phyloP scores from a whole-genome alignment of 2,329 filamentous ascomycete genomes.

The Dothistroma septosporum region DNA sequence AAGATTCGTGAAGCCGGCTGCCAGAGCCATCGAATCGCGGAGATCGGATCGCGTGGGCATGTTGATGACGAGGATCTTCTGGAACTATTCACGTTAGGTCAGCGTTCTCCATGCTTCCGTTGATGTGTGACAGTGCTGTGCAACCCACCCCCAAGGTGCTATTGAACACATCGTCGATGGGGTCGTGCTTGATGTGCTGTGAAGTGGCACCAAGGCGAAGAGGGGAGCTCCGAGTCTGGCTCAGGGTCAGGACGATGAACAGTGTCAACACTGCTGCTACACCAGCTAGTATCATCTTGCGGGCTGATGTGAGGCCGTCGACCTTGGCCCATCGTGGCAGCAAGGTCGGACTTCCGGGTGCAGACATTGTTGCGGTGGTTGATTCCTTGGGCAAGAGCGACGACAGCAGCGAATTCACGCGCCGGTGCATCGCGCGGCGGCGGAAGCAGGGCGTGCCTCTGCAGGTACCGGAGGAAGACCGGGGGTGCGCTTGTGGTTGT shows the following conservation, averaged over 20 bases:
- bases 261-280: neutral
- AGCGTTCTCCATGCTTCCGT: neutral
- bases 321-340: constrained; percentile 3
- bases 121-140: neutral
- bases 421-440: neutral
- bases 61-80: constrained; percentile 50
- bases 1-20: constrained; percentile 45
- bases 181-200: neutral
- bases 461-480: neutral
- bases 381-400: neutral
- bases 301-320: neutral
- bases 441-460: neutral
- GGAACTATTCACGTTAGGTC: constrained; percentile 37
- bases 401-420: neutral
- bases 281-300: neutral
- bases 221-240: neutral
- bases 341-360: neutral
- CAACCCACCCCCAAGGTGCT: constrained; percentile 9
- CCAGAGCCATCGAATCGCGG: constrained; percentile 47
- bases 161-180: constrained; percentile 6
- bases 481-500: neutral
- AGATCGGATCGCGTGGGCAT: constrained; percentile 50
- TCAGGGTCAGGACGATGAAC: neutral
- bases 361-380: neutral
- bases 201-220: neutral